A percentile compares a stretch with the other conserved stretches of the same genome.
Evolutionary conservation across 495 filamentous ascomycete species (phyloP).

Genomic region (Xylaria telfairii): DNA sequence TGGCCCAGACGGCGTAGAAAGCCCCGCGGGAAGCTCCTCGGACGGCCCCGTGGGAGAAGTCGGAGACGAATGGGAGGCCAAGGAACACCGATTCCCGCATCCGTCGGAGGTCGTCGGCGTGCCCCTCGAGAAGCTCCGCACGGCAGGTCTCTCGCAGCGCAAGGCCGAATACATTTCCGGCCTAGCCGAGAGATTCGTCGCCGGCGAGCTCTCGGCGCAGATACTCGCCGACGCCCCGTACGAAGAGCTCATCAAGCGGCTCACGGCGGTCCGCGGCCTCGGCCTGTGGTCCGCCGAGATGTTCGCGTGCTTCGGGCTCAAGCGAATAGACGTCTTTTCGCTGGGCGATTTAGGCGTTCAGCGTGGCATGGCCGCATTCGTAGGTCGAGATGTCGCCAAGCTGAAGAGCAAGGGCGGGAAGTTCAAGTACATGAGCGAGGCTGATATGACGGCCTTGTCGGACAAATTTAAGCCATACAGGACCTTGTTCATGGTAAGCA

Average conservation of each 20-base stretch:
- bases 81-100: conserved; percentile 65
- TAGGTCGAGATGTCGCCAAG: conserved; percentile 81
- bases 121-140: conserved; percentile 69
- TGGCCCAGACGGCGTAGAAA: conserved; percentile 29
- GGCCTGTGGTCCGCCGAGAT: conserved; percentile 95
- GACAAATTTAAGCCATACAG: conserved; percentile 85
- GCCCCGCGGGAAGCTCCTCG: no score
- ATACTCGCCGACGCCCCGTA: conserved; percentile 79
- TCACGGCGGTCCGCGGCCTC: conserved; percentile 86
- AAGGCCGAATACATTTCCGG: conserved; percentile 95
- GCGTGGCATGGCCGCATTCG: conserved; percentile 88
- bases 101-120: conserved; percentile 71
- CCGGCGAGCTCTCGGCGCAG: conserved; percentile 73
- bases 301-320: conserved; percentile 92
- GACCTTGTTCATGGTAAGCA: conserved; percentile 61
- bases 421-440: conserved; percentile 96
- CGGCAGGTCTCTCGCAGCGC: conserved; percentile 85
- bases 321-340: conserved; percentile 92
- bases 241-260: conserved; percentile 80
- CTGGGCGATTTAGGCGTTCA: conserved; percentile 94
- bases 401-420: conserved; percentile 86
- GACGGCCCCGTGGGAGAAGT: conserved; percentile 28
- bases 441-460: conserved; percentile 85
- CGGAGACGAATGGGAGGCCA: neutral
- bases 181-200: conserved; percentile 78